A percentile compares a stretch with the other conserved stretches of the same genome.
phyloP scores from a whole-genome alignment of 2,329 filamentous ascomycete species.

The Microcyclospora tardicrescens region DNA sequence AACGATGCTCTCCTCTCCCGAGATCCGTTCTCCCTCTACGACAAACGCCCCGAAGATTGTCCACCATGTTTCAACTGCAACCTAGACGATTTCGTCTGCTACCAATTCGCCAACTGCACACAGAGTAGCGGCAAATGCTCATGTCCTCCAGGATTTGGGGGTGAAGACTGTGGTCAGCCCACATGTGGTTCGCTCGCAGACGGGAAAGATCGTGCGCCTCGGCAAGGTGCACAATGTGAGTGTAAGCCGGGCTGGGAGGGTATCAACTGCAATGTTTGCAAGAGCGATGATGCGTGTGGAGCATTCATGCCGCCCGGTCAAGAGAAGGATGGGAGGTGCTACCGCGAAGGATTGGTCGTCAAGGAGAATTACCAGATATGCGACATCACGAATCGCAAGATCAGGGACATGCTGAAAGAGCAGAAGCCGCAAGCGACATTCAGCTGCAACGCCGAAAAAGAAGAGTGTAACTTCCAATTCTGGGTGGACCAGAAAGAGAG shows the following conservation, averaged over 20 bases:
- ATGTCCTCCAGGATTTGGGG: conserved; percentile 84
- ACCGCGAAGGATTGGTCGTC: conserved; percentile 77
- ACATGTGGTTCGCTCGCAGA: conserved; percentile 80
- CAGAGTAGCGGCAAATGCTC: conserved; percentile 82
- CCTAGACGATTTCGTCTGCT: conserved; percentile 78
- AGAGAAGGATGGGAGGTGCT: conserved; percentile 69
- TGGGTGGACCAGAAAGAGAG: conserved; percentile 93
- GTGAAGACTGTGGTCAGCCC: conserved; percentile 82
- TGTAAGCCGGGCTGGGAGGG: conserved; percentile 92
- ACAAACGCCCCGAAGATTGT: conserved; percentile 59
- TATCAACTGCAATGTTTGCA: conserved; percentile 94
- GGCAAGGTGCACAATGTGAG: conserved; percentile 58
- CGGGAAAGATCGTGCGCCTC: conserved; percentile 63
- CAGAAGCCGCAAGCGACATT: conserved; percentile 90
- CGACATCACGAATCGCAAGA: conserved; percentile 92
- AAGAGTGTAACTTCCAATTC: conserved; percentile 91
- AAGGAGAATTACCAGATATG: conserved; percentile 97
- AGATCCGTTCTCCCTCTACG: conserved; percentile 45
- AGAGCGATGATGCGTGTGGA: conserved; percentile 69
- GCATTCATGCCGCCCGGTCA: conserved; percentile 66
- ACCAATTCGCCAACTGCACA: conserved; percentile 82
- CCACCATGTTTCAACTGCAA: conserved; percentile 97
- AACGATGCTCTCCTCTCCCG: conserved; percentile 16
- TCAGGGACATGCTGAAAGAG: conserved; percentile 70
- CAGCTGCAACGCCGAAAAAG: conserved; percentile 62